Evolutionary conservation across 805 yeast genomes (phyloP).

Genomic region (Sporopachydermia lactativora): DNA sequence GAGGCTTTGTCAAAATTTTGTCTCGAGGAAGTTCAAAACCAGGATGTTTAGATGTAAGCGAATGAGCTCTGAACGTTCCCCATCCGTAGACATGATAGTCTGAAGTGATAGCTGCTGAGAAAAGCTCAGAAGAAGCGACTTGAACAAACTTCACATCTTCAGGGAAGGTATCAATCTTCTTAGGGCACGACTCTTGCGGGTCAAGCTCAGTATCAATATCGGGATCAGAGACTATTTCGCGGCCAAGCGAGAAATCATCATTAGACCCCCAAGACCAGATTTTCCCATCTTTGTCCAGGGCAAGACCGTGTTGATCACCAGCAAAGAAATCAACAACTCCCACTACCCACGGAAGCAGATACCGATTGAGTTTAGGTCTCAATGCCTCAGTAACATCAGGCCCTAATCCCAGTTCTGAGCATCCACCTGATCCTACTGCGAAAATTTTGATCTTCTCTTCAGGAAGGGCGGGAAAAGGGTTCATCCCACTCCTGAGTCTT

Average conservation of each 20-base stretch:
- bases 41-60: neutral
- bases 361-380: constrained; percentile 1
- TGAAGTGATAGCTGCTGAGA: constrained; percentile 2
- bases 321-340: constrained; percentile 2
- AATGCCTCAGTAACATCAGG: neutral
- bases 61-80: constrained; percentile 11
- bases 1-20: constrained; percentile 33
- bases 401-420: constrained; percentile 3
- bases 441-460: neutral
- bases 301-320: constrained; percentile 2
- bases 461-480: neutral
- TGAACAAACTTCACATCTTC: constrained; percentile 3
- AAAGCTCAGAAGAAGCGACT: neutral
- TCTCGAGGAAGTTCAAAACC: neutral
- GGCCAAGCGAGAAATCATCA: neutral
- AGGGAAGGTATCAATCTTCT: neutral
- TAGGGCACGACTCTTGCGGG: constrained; percentile 2
- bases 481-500: neutral
- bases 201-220: neutral
- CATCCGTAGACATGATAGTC: constrained; percentile 3
- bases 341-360: neutral
- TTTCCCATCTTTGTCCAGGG: constrained; percentile 2
- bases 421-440: constrained; percentile 1
- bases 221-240: neutral
- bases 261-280: constrained; percentile 4